Percentiles rank a stretch among this genome's conserved stretches.
Conservation (phyloP, 164 flowering plant species). For the Berberis vulgaris region DNA sequence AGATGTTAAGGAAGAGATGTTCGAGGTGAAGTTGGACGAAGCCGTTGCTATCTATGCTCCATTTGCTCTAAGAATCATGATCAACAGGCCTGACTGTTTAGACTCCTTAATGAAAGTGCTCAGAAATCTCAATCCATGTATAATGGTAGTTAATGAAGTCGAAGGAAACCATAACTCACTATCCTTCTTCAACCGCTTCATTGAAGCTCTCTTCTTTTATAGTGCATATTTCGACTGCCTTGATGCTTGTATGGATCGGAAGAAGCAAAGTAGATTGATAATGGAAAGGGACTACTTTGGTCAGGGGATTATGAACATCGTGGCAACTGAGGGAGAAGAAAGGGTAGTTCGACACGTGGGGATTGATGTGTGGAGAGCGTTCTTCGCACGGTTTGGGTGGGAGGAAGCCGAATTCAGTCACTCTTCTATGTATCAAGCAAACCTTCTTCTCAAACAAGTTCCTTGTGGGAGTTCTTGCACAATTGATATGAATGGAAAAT, state of each 20-base stretch:
- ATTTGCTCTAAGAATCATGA: background rate
- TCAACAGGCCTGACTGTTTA: no score
- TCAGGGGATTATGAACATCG: no score
- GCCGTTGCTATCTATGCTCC: slow-evolving; percentile 23
- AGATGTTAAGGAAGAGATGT: slow-evolving; percentile 25
- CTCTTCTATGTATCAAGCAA: slow-evolving; percentile 35
- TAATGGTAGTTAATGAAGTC: no score
- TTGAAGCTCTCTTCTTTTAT: slow-evolving; percentile 40
- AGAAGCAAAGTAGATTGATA: slow-evolving; percentile 18
- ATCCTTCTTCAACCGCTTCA: no score
- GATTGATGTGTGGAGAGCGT: background rate
- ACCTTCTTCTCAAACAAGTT: slow-evolving; percentile 24
- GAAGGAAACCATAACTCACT: no score
- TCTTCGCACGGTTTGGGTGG: slow-evolving; percentile 39
- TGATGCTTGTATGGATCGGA: slow-evolving; percentile 15
- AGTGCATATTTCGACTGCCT: slow-evolving; percentile 33
- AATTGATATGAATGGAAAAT: slow-evolving; percentile 14
- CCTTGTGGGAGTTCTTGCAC: slow-evolving; percentile 30
- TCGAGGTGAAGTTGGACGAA: slow-evolving; percentile 31
- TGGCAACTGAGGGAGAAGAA: no score
- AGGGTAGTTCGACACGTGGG: no score
- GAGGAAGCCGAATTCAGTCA: slow-evolving; percentile 37
- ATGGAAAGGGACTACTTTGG: slow-evolving; percentile 18
- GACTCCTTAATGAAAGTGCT: no score
- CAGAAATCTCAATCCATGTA: no score